phyloP scores from a whole-genome alignment of 805 yeast genomes.

The Ogataea polymorpha region DNA sequence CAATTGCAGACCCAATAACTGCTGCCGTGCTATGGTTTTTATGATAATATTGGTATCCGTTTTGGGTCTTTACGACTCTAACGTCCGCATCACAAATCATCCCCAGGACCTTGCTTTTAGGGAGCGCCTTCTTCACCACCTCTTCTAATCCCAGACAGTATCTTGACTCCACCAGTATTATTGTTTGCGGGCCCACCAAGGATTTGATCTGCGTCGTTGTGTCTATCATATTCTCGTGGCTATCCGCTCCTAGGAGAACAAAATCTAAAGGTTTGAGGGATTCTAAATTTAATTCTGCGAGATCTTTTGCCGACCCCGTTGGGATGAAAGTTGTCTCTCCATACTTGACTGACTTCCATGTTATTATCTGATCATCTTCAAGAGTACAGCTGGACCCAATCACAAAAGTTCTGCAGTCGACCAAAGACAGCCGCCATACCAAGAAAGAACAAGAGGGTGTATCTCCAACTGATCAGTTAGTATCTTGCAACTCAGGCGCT shows the following conservation, averaged over 20 bases:
- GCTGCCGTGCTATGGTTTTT: conserved; percentile 24
- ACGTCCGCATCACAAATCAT: conserved; percentile 28
- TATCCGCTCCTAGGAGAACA: conserved; percentile 20
- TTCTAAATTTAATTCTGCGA: conserved; percentile 5
- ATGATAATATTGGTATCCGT: conserved; percentile 18
- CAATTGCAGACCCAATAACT: conserved; percentile 24
- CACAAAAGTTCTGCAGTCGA: conserved; percentile 15
- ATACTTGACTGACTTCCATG: conserved; percentile 20
- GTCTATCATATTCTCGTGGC: conserved; percentile 8
- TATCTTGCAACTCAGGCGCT: background rate
- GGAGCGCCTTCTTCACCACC: conserved; percentile 9
- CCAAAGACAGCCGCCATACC: conserved; percentile 29
- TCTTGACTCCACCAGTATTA: conserved; percentile 27
- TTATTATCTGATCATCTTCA: conserved; percentile 9
- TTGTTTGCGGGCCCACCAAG: conserved; percentile 18
- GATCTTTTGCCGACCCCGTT: conserved; percentile 1
- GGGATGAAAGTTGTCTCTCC: conserved; percentile 18
- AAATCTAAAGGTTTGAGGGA: conserved; percentile 20
- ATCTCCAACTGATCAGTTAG: conserved; percentile 28
- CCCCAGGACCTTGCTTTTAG: conserved; percentile 19
- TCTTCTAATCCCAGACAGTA: conserved; percentile 24
- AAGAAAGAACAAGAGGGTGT: conserved; percentile 29
- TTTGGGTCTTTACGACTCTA: conserved; percentile 11
- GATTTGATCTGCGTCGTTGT: conserved; percentile 6
- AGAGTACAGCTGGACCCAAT: conserved; percentile 18